Conservation (phyloP, 2,329 filamentous ascomycete species). For the Botrytis deweyae region DNA sequence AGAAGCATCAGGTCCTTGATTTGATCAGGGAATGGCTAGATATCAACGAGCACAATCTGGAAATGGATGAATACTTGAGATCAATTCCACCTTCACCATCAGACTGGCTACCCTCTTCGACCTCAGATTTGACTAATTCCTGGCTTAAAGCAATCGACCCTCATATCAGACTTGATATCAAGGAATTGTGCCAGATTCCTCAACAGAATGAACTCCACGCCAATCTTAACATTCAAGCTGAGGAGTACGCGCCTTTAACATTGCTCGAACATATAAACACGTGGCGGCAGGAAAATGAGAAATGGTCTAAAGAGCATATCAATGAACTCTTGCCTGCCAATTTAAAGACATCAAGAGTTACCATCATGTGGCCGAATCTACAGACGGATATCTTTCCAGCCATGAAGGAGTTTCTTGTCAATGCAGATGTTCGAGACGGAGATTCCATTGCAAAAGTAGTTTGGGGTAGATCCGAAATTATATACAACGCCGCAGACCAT, state of each 20-base stretch:
- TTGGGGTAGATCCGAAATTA: not conserved
- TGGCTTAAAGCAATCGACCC: not conserved
- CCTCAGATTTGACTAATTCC: not conserved
- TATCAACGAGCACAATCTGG: not conserved
- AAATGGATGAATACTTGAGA: not conserved
- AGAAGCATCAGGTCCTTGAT: not conserved
- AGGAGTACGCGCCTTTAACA: not conserved
- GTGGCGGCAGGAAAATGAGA: not conserved
- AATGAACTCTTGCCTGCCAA: not conserved
- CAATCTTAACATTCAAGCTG: not conserved
- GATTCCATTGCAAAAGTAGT: constrained; percentile 7
- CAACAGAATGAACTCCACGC: not conserved
- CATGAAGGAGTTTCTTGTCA: not conserved
- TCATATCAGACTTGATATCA: not conserved
- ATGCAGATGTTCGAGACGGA: not conserved
- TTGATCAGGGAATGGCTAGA: not conserved
- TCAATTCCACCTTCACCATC: not conserved
- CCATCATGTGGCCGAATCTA: not conserved
- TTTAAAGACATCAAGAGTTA: not conserved
- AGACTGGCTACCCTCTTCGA: not conserved
- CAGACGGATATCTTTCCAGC: not conserved
- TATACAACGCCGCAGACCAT: not conserved
- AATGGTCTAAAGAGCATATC: not conserved
- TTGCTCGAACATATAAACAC: not conserved
- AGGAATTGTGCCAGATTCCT: not conserved